Base-by-base conservation (phyloP, 2,329 filamentous ascomycete species). In the Fusarium graminum region DNA sequence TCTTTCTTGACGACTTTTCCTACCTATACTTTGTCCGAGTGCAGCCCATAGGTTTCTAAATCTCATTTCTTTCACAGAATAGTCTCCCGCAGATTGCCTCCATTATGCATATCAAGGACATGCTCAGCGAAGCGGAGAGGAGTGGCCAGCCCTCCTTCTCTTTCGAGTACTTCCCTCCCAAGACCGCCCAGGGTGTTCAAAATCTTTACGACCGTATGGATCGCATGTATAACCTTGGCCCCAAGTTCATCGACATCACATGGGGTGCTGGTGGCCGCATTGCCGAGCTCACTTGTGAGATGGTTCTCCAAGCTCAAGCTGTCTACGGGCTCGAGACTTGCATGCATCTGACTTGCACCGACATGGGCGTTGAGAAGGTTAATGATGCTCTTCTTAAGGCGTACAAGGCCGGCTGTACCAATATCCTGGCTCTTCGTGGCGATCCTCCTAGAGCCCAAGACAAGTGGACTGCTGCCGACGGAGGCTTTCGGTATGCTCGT, bases 141-240 rank as follows among this genome's bases (percentile, higher is more conserved):
- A 88, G 90, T 74, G 88, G 89, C 77, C 87, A 91, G 74, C 91
- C 94, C 58, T 95, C 93, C 76, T 97, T 97, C 85, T 99, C 95
- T 61, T 99, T 99, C 83, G 95, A 99, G 80, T 99, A 97, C 85
- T 99, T 99, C 81, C 95, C 95, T 50, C 95, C 95, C 38, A 99
- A 99, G 83, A 99, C 95, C 9, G 91, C 92, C 12, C 92, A 95
- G 81, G 95, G 95, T 85, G 94, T 99, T 13, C 95, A 99, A 82
- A 99, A 99, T 79, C 89, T 99, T 59, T 99, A 99, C 85, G 95
- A 99, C 74, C 92, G 95, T 72, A 98, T 99, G 92, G 95, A 99
- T 81, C 93, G 94, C 80, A 99, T 99, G 95, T 93, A 97, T 80
- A 88, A 90, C 74, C 88, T 96, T 67, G 95, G 93, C 3, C 95